These are phyloP conservation scores for Hortaea werneckii DNA, from an alignment of 2,329 filamentous ascomycete species.

Conservation along the genomic window DNA sequence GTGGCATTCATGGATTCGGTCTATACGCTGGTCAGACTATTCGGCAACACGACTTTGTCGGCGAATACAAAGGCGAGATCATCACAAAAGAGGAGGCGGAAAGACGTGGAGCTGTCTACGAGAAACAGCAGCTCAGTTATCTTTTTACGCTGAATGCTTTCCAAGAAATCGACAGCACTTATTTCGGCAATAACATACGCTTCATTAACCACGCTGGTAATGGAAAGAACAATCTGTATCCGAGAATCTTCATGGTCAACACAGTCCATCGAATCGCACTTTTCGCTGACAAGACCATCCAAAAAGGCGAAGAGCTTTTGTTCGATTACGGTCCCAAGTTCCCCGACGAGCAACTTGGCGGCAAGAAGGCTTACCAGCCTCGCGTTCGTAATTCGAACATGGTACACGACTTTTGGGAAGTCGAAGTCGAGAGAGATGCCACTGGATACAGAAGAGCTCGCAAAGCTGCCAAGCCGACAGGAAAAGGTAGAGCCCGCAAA, in stretches of 20 bases:
- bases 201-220: constrained; percentile 70
- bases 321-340: constrained; percentile 59
- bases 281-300: constrained; percentile 55
- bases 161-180: constrained; percentile 60
- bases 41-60: constrained; percentile 61
- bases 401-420: constrained; percentile 13
- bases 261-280: constrained; percentile 66
- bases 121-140: constrained; percentile 53
- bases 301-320: constrained; percentile 64
- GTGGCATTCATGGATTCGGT: constrained; percentile 64
- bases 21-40: constrained; percentile 63
- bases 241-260: constrained; percentile 62
- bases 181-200: constrained; percentile 68
- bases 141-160: constrained; percentile 44
- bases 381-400: constrained; percentile 15
- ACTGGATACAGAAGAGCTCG: constrained; percentile 8
- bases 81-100: constrained; percentile 61
- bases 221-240: constrained; percentile 49
- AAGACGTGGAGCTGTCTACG: constrained; percentile 56
- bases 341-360: constrained; percentile 17
- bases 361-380: constrained; percentile 11
- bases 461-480: constrained; percentile 4
- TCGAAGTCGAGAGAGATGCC: constrained; percentile 12
- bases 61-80: constrained; percentile 72
- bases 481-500: constrained; percentile 9